These are phyloP conservation scores for Malassezia pachydermatis DNA, from an alignment of 1,284 basidiomycete species.

Conservation along the genomic window DNA sequence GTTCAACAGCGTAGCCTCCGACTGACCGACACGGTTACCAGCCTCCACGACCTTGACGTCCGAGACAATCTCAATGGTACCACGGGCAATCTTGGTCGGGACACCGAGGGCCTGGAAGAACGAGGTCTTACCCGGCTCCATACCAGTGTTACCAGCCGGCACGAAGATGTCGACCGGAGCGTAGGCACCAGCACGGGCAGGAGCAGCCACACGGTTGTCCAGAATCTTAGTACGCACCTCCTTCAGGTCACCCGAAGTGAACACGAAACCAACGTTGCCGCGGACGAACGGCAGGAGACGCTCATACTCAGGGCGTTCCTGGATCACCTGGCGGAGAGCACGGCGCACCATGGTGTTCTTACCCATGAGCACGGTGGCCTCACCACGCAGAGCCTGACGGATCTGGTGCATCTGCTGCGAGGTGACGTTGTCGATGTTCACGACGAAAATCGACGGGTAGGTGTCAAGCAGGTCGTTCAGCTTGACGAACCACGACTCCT, in stretches of 20 bases:
- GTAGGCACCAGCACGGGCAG: conserved; percentile 92
- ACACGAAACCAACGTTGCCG: conserved; percentile 99
- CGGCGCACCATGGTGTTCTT: conserved; percentile 99
- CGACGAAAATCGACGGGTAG: conserved; percentile 90
- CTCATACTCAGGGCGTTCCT: conserved; percentile 87
- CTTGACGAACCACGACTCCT: conserved; percentile 86
- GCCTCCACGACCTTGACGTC: conserved; percentile 90
- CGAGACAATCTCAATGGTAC: conserved; percentile 98
- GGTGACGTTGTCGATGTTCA: conserved; percentile 99
- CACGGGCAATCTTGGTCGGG: conserved; percentile 99
- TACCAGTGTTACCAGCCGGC: conserved; percentile 94
- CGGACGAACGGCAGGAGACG: conserved; percentile 86
- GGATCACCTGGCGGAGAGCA: conserved; percentile 78
- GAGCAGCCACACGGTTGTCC: conserved; percentile 94
- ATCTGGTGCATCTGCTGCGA: conserved; percentile 99
- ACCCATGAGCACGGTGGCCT: conserved; percentile 95
- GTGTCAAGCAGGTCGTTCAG: conserved; percentile 83
- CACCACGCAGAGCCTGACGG: conserved; percentile 85
- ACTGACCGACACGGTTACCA: conserved; percentile 85
- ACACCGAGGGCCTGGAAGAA: conserved; percentile 99
- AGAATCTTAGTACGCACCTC: conserved; percentile 83
- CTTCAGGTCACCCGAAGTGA: conserved; percentile 85
- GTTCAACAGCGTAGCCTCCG: conserved; percentile 95
- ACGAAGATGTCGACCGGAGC: conserved; percentile 86
- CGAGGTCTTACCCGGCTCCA: conserved; percentile 65